phyloP scores from a whole-genome alignment of 805 yeast species.

The Wickerhamomyces subpelliculosus region DNA sequence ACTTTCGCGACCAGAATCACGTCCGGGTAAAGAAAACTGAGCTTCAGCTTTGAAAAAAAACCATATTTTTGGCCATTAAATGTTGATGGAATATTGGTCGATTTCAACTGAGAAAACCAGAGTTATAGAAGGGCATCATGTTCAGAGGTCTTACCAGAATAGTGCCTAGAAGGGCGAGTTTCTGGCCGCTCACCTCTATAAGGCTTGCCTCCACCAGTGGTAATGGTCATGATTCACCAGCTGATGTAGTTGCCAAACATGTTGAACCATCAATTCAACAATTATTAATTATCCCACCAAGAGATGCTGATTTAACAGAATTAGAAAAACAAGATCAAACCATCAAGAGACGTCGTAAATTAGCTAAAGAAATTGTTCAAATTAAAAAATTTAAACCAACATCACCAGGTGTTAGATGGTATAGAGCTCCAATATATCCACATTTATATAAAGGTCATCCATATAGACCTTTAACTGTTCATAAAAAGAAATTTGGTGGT shows the following conservation, averaged over 20 bases:
- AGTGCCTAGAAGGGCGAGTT: neutral
- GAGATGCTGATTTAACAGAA: conserved; percentile 50
- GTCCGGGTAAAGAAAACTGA: neutral
- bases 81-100: too few relatives aligned
- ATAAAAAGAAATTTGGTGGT: conserved; percentile 73
- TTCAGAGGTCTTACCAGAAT: neutral
- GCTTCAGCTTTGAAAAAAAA: neutral
- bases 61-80: neutral
- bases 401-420: conserved; percentile 87
- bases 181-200: neutral
- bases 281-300: conserved; percentile 25
- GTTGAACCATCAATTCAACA: too few relatives aligned
- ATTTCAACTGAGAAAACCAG: too few relatives aligned
- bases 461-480: conserved; percentile 62
- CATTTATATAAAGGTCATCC: conserved; percentile 87
- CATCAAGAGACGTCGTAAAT: conserved; percentile 63
- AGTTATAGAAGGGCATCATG: neutral
- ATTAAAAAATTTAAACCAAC: conserved; percentile 73
- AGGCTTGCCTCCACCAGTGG: neutral
- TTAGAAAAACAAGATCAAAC: conserved; percentile 74
- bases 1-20: neutral
- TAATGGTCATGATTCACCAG: neutral
- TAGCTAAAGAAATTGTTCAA: conserved; percentile 61
- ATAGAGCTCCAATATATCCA: conserved; percentile 78
- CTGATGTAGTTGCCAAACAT: neutral